Conservation (phyloP, 2,329 filamentous ascomycete species). For the Penicillium sp. region DNA sequence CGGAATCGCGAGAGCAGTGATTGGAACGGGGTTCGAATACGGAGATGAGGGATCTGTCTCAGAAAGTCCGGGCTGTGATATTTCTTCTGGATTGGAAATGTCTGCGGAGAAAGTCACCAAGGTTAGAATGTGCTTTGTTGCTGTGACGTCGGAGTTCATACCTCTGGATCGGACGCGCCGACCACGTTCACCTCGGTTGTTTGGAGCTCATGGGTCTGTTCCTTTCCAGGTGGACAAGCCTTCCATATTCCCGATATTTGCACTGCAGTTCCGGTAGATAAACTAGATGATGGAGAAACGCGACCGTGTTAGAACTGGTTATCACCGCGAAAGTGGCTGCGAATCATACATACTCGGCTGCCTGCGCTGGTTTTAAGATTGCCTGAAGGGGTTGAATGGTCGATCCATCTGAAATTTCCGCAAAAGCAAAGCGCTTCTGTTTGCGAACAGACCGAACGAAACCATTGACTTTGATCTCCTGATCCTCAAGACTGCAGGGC, state of each 20-base stretch:
- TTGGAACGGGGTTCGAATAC: constrained; percentile 79
- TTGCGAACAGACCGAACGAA: constrained; percentile 83
- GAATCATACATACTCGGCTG: constrained; percentile 65
- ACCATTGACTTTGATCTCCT: constrained; percentile 67
- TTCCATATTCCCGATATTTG: constrained; percentile 78
- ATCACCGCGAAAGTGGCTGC: not conserved
- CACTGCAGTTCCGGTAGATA: constrained; percentile 81
- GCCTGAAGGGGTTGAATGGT: constrained; percentile 79
- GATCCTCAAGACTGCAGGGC: constrained; percentile 37
- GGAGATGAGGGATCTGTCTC: constrained; percentile 84
- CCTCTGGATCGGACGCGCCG: constrained; percentile 78
- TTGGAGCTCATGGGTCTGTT: constrained; percentile 80
- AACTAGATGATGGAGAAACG: constrained; percentile 53
- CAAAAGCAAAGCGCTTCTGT: constrained; percentile 83
- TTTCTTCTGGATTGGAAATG: constrained; percentile 94
- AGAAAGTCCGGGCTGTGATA: constrained; percentile 90
- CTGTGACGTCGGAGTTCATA: constrained; percentile 50
- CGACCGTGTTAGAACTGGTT: constrained; percentile 20
- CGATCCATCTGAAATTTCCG: constrained; percentile 85
- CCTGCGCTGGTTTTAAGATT: constrained; percentile 72
- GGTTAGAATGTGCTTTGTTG: constrained; percentile 13
- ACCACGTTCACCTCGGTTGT: constrained; percentile 71
- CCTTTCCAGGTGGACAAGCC: constrained; percentile 65
- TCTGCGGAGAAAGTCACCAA: constrained; percentile 54
- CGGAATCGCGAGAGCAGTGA: constrained; percentile 79